Conservation (phyloP, 192 early-diverging fungal genomes). For the Coemansia javaensis region DNA sequence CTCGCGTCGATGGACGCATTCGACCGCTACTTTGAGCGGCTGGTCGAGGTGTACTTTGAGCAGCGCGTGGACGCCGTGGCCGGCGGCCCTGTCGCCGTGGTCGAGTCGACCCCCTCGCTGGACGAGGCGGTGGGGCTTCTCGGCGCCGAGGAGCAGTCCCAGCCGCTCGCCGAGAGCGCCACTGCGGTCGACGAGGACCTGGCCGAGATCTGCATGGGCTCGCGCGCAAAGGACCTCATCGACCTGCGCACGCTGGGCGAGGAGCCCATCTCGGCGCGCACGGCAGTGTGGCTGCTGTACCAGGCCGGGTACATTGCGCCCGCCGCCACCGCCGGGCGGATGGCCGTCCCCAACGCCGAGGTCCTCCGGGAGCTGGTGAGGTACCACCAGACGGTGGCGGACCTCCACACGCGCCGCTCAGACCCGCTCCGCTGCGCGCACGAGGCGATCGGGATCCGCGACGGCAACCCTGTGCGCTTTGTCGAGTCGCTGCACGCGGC, state of each 20-base stretch:
- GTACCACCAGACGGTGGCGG: too few species aligned
- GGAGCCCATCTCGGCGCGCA: neutral
- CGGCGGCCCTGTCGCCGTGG: too few species aligned
- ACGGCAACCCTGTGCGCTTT: too few species aligned
- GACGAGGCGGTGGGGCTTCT: neutral
- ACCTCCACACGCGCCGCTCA: too few species aligned
- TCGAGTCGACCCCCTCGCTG: neutral
- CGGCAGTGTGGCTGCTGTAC: slow-evolving; percentile 4
- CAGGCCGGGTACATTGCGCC: slow-evolving; percentile 6
- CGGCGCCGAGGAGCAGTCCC: too few species aligned
- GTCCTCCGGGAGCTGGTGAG: neutral
- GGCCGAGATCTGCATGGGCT: neutral
- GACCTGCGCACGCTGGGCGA: neutral
- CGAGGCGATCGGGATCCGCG: too few species aligned
- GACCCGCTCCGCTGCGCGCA: too few species aligned
- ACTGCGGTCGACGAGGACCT: neutral
- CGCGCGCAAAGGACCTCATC: too few species aligned
- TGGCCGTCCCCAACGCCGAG: slow-evolving; percentile 2
- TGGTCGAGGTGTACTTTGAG: neutral
- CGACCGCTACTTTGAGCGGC: neutral
- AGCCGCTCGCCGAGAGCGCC: neutral
- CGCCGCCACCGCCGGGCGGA: neutral
- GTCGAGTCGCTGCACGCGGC: too few species aligned
- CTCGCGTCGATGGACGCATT: neutral
- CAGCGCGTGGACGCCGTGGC: too few species aligned